Evolutionary conservation across 192 early-diverging fungal genomes (phyloP).

Genomic region (Kappamyces sp.): DNA sequence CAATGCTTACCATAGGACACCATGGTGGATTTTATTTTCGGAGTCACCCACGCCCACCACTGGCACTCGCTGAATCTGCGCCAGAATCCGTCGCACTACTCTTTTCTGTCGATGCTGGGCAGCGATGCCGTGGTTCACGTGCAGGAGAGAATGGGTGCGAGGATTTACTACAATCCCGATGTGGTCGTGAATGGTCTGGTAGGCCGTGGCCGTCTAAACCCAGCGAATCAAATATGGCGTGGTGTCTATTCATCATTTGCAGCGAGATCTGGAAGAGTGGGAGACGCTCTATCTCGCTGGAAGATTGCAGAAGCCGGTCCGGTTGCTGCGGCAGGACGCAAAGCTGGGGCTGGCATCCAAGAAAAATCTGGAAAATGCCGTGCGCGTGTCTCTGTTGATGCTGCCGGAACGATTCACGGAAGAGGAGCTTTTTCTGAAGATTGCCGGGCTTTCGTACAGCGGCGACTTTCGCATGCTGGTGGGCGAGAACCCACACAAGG

Average conservation of each 20-base stretch:
- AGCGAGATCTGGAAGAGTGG: constrained; percentile 89
- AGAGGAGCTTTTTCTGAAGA: constrained; percentile 69
- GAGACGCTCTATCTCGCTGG: constrained; percentile 92
- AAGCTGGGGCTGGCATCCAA: constrained; percentile 69
- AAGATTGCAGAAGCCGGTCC: constrained; percentile 95
- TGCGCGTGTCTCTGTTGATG: constrained; percentile 74
- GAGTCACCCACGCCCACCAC: constrained; percentile 87
- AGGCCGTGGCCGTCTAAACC: neutral
- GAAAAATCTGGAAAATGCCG: constrained; percentile 78
- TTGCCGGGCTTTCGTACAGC: constrained; percentile 79
- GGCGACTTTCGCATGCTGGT: constrained; percentile 92
- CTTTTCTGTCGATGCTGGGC: constrained; percentile 68
- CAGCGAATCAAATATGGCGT: constrained; percentile 94
- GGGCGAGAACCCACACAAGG: constrained; percentile 93
- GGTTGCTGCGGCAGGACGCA: constrained; percentile 69
- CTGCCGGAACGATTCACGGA: constrained; percentile 78
- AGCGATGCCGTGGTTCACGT: constrained; percentile 62
- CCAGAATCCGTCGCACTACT: constrained; percentile 91
- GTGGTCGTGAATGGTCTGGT: constrained; percentile 81
- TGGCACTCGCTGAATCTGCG: constrained; percentile 96
- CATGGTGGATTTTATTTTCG: constrained; percentile 95
- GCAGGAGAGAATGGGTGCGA: constrained; percentile 82
- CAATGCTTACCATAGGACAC: constrained; percentile 46
- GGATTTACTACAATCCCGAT: constrained; percentile 94
- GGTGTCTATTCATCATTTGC: constrained; percentile 79